phyloP scores from a whole-genome alignment of 805 yeast species.

The Hemisphaericaspora nanyangensis region DNA sequence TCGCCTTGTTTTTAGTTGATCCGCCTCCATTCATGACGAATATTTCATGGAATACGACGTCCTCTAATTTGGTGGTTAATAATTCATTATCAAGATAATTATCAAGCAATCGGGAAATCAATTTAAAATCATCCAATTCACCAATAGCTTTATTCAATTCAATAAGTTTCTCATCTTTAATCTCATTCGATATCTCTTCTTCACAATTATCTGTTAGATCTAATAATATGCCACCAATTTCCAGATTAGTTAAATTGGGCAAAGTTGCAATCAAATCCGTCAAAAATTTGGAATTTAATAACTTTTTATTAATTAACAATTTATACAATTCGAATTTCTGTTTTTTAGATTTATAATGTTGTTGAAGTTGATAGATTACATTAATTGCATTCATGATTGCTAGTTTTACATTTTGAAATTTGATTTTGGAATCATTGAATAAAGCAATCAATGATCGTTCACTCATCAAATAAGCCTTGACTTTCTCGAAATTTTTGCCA shows the following conservation, averaged over 20 bases:
- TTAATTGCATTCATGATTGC: conserved; percentile 23
- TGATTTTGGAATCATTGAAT: conserved; percentile 12
- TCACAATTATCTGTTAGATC: conserved; percentile 2
- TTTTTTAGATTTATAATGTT: conserved; percentile 7
- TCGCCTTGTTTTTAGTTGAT: not conserved
- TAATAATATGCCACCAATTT: not conserved
- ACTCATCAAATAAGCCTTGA: conserved; percentile 6
- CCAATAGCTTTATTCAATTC: not conserved
- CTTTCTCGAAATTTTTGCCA: conserved; percentile 5
- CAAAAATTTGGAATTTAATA: conserved; percentile 22
- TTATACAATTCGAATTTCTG: conserved; percentile 31
- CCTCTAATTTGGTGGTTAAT: conserved; percentile 15
- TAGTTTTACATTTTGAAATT: conserved; percentile 22
- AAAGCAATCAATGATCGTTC: conserved; percentile 9
- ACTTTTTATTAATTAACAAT: conserved; percentile 24
- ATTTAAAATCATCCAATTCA: conserved; percentile 2
- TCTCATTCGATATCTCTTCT: conserved; percentile 3
- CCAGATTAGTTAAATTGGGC: conserved; percentile 1
- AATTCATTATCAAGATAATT: conserved; percentile 7
- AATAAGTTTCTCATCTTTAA: conserved; percentile 10
- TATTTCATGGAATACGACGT: conserved; percentile 28
- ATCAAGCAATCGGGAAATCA: not conserved
- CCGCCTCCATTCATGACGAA: conserved; percentile 26
- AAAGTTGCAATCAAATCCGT: conserved; percentile 17
- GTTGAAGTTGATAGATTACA: conserved; percentile 18